phyloP scores from a whole-genome alignment of 306 rosid species.

The Castanea mollissima region DNA sequence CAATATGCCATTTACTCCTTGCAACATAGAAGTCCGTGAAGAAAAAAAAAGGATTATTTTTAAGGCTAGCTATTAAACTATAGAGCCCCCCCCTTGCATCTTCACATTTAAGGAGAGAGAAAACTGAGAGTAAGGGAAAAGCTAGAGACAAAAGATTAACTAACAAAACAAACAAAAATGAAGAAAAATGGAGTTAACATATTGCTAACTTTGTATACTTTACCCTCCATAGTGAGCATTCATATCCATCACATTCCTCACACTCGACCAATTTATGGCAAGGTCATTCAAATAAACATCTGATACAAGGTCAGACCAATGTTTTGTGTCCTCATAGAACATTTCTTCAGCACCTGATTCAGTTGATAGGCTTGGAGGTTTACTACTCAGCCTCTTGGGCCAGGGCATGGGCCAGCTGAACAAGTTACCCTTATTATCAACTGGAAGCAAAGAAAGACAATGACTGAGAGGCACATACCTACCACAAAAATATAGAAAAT shows the following conservation, averaged over 20 bases:
- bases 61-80: neutral
- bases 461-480: slow-evolving; percentile 66
- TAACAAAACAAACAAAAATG: neutral
- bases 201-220: slow-evolving; percentile 1
- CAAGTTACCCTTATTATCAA: slow-evolving; percentile 45
- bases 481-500: slow-evolving; percentile 25
- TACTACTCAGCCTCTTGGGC: slow-evolving; percentile 78
- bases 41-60: neutral
- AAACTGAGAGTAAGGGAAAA: neutral
- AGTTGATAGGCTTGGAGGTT: slow-evolving; percentile 58
- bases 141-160: neutral
- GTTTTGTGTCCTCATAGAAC: slow-evolving; percentile 60
- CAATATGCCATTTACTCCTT: neutral
- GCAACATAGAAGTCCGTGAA: neutral
- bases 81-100: neutral
- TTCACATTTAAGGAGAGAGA: neutral
- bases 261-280: slow-evolving; percentile 64
- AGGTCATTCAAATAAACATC: slow-evolving; percentile 51
- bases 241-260: slow-evolving; percentile 93
- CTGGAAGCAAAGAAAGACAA: slow-evolving; percentile 68
- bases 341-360: slow-evolving; percentile 39
- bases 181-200: neutral
- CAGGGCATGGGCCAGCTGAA: slow-evolving; percentile 81
- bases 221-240: slow-evolving; percentile 99
- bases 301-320: slow-evolving; percentile 68